Conservation (phyloP, 2,329 filamentous ascomycete species). For the Ceratocystiopsis sp. region DNA sequence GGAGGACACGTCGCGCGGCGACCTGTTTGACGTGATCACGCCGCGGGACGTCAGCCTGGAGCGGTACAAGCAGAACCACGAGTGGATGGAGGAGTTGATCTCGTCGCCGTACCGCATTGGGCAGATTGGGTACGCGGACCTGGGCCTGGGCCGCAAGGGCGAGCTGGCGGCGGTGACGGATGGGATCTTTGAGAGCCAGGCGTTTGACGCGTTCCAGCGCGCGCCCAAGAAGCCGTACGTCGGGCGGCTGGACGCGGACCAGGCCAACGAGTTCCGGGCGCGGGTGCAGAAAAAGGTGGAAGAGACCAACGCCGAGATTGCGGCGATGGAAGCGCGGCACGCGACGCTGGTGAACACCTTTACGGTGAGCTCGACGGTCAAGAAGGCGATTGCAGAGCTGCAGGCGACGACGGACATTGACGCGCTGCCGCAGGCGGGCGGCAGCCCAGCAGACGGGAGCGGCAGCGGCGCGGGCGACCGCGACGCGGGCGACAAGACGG, state of each 20-base stretch:
- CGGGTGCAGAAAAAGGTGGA: constrained; percentile 56
- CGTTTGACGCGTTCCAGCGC: constrained; percentile 27
- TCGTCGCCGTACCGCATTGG: constrained; percentile 74
- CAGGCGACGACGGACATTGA: constrained; percentile 40
- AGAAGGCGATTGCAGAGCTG: constrained; percentile 59
- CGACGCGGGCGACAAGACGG: constrained; percentile 6
- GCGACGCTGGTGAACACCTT: constrained; percentile 58
- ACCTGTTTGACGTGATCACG: constrained; percentile 78
- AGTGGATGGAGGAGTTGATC: constrained; percentile 97
- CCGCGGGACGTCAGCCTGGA: constrained; percentile 76
- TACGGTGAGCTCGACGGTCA: constrained; percentile 51
- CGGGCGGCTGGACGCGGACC: constrained; percentile 52
- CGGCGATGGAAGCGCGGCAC: constrained; percentile 68
- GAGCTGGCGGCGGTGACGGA: constrained; percentile 68
- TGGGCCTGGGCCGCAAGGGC: constrained; percentile 72
- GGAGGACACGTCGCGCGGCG: constrained; percentile 72
- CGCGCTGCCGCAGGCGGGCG: neutral
- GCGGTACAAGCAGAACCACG: constrained; percentile 86
- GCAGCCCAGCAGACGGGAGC: no score
- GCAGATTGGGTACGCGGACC: constrained; percentile 73
- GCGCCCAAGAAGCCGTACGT: constrained; percentile 41
- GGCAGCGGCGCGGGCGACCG: constrained; percentile 11
- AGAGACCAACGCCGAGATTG: constrained; percentile 64
- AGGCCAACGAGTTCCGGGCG: constrained; percentile 70
- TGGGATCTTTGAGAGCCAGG: constrained; percentile 60